Conservation (phyloP, 2,329 filamentous ascomycete genomes). For the Lecanicillium sp. region DNA sequence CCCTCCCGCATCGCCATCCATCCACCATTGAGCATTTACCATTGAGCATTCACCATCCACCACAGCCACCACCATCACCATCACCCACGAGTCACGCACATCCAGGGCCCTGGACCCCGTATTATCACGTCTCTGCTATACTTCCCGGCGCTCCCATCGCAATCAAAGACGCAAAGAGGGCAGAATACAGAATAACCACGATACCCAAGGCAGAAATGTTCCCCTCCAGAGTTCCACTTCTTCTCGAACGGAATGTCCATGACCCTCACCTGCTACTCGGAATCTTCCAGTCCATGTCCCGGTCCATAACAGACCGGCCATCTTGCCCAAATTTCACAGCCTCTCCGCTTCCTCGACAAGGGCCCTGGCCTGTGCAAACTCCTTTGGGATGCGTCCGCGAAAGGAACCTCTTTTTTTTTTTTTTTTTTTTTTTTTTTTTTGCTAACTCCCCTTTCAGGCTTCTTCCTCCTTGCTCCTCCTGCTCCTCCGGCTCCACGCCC, state of each 20-base stretch:
- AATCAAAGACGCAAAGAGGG: not conserved
- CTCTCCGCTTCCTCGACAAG: not conserved
- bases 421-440: too few relatives aligned
- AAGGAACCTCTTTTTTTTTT: not conserved
- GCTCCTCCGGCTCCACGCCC: too few relatives aligned
- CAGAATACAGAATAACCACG: not conserved
- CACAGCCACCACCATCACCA: not conserved
- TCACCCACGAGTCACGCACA: constrained; percentile 4
- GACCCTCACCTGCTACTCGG: not conserved
- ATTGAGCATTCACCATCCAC: too few relatives aligned
- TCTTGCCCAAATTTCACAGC: not conserved
- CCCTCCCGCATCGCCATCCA: too few relatives aligned
- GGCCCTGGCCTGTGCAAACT: not conserved
- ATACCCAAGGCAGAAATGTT: too few relatives aligned
- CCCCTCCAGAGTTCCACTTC: not conserved
- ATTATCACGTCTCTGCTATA: not conserved
- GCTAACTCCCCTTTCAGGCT: too few relatives aligned
- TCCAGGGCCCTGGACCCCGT: not conserved
- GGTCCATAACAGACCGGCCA: not conserved
- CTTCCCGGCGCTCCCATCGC: not conserved
- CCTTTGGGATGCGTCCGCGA: not conserved
- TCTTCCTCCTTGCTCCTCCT: too few relatives aligned
- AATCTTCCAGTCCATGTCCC: not conserved
- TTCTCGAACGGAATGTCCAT: constrained; percentile 1
- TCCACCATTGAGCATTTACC: too few relatives aligned